Percentiles rank a stretch among this genome's conserved stretches.
These are phyloP conservation scores for Cystofilobasidium macerans DNA, from an alignment of 768 basidiomycete species.

Conservation along the genomic window DNA sequence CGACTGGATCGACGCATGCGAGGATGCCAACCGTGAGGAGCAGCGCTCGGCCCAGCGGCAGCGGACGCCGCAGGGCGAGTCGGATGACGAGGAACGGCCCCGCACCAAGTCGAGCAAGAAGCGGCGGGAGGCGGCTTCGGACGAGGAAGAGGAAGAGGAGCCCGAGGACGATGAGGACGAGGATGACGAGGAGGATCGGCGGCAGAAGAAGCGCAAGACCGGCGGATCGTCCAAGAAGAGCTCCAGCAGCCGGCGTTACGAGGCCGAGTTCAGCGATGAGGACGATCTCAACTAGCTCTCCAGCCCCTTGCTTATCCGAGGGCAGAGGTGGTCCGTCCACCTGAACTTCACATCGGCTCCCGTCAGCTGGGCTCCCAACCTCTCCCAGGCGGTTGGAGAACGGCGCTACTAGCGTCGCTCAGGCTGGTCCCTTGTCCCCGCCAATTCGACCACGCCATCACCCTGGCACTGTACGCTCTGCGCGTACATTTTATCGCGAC, in stretches of 20 bases:
- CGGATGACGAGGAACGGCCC: neutral
- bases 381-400: no score
- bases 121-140: neutral
- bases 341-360: neutral
- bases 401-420: no score
- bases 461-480: no score
- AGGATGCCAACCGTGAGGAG: conserved; percentile 7
- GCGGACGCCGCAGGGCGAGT: neutral
- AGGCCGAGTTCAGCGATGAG: neutral
- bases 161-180: neutral
- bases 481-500: no score
- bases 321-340: neutral
- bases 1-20: conserved; percentile 11
- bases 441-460: no score
- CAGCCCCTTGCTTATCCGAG: no score
- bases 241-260: neutral
- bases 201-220: conserved; percentile 2
- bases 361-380: neutral
- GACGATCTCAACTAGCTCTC: neutral
- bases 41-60: neutral
- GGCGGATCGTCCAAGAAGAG: neutral
- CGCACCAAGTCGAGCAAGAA: neutral
- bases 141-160: neutral
- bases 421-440: no score
- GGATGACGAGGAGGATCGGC: neutral